Base-by-base conservation (phyloP, 2,329 filamentous ascomycete species). In the Aspergillus sp. region DNA sequence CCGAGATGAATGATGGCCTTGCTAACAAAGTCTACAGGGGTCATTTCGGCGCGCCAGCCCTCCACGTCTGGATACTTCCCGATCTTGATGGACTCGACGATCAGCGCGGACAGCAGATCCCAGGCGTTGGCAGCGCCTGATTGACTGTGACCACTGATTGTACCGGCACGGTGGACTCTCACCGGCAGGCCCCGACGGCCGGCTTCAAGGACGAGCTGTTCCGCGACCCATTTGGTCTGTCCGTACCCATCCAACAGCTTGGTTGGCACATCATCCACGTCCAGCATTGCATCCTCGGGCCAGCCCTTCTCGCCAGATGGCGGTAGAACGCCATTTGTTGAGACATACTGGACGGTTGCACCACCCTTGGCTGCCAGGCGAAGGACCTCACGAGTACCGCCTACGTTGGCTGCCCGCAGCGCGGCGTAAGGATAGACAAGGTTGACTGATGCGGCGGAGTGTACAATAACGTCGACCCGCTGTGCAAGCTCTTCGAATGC, bases 11-110 rank as follows among this genome's bases (percentile, higher is more conserved):
- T 78, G 62, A 93, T 90, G 4, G 89, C 85, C 61, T 85, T 86
- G 74, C 86, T 89, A 57, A 92, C 89, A 66, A 90, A 92, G 72
- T 93, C 89, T 13, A 91, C 90, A 0, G 90, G 89, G 0, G 90
- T 92, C 89, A 93, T 93, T 75, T 93, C 90, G 1, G 89, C 84
- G 49, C 87, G 84, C 90, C 90, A 93, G 42, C 86, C 86, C 49
- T 88, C 81, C 4, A 92, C 85, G 53, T 89, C 81, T 0, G 90
- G 89, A 1, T 84, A 84, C 63, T 84, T 83, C 5, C 89, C 89
- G 3, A 93, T 80, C 52, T 89, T 85, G 38, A 93, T 80, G 0
- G 89, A 92, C 69, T 93, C 90, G 1, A 92, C 87, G 24, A 93
- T 81, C 55, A 93, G 71, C 0, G 90, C 89, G 52, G 88, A 90